Base-by-base conservation (phyloP, 2,329 filamentous ascomycete species). In the Fusarium zealandicum region DNA sequence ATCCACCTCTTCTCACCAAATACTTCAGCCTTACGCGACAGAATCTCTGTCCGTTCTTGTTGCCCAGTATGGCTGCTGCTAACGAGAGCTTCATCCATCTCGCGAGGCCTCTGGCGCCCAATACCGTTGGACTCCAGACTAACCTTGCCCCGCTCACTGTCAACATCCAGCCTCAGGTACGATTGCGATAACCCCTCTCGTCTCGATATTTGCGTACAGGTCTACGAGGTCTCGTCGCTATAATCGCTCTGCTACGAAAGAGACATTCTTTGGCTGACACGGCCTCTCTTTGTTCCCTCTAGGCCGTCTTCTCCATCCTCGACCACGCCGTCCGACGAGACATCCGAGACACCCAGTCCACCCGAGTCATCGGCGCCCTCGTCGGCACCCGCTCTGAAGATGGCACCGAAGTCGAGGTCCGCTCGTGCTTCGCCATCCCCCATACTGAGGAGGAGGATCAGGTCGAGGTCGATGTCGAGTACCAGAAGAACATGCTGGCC, bases 401-500 rank as follows among this genome's bases (percentile, higher is more conserved):
- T 82, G 95, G 93, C 76, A 92, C 90, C 73, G 93, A 98, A 76
- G 91, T 96, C 71, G 92, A 96, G 78, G 95, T 99, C 71, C 88
- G 92, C 73, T 96, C 92, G 72, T 93, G 92, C 80, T 99, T 99
- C 75, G 95, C 95, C 66, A 96, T 99, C 72, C 93, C 93, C 65
- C 95, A 99, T 81, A 98, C 93, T 67, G 95, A 99, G 80, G 96
- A 93, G 67, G 90, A 93, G 74, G 95, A 99, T 78, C 95, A 99
- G 78, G 95, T 99, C 70, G 95, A 99, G 78, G 95, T 99, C 63
- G 95, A 99, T 75, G 96, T 99, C 84, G 95, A 99, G 78, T 99
- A 98, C 79, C 95, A 99, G 80, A 98, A 98, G 85, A 93, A 93
- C 77, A 99, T 99, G 95, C 88, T 98, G 53, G 89, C 90, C 55